phyloP scores from a whole-genome alignment of 352 stramenopile species.

The Phytophthora sojae region DNA sequence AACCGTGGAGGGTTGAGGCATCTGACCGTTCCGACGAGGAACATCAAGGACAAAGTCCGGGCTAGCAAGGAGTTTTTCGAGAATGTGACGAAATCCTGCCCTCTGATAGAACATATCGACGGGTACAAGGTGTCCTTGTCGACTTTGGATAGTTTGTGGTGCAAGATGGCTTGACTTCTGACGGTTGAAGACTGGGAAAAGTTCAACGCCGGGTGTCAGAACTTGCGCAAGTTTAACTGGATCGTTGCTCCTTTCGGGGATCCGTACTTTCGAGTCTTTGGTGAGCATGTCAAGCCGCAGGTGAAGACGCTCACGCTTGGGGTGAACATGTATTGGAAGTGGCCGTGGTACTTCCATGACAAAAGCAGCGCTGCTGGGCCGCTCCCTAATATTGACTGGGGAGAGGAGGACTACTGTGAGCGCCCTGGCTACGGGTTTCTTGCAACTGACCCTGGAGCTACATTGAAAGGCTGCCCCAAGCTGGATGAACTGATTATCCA shows the following conservation, averaged over 20 bases:
- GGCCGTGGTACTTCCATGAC: slow-evolving; percentile 38
- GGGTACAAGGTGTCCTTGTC: slow-evolving; percentile 37
- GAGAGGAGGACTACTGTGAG: slow-evolving; percentile 5
- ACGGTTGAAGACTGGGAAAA: slow-evolving; percentile 31
- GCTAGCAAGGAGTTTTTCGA: slow-evolving; percentile 35
- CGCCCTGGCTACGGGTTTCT: slow-evolving; percentile 24
- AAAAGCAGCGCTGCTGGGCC: slow-evolving; percentile 6
- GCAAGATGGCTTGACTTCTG: slow-evolving; percentile 29
- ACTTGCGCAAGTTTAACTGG: slow-evolving; percentile 45
- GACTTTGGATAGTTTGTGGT: slow-evolving; percentile 23
- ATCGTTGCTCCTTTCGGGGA: slow-evolving; percentile 41
- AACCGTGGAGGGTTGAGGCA: slow-evolving; percentile 31
- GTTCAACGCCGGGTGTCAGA: slow-evolving; percentile 35
- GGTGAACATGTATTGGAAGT: slow-evolving; percentile 50
- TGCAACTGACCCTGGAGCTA: slow-evolving; percentile 28
- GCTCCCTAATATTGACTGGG: slow-evolving; percentile 7
- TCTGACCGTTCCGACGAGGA: slow-evolving; percentile 24
- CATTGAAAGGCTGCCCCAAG: slow-evolving; percentile 36
- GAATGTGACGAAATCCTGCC: slow-evolving; percentile 33
- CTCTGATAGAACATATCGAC: slow-evolving; percentile 36
- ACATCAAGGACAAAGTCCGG: slow-evolving; percentile 4
- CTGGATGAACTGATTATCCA: slow-evolving; percentile 34
- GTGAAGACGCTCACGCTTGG: slow-evolving; percentile 38
- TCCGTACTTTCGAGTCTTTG: slow-evolving; percentile 46
- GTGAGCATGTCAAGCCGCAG: slow-evolving; percentile 35